Evolutionary conservation across 2,329 filamentous ascomycete species (phyloP).

Genomic region (Nemania abortiva): DNA sequence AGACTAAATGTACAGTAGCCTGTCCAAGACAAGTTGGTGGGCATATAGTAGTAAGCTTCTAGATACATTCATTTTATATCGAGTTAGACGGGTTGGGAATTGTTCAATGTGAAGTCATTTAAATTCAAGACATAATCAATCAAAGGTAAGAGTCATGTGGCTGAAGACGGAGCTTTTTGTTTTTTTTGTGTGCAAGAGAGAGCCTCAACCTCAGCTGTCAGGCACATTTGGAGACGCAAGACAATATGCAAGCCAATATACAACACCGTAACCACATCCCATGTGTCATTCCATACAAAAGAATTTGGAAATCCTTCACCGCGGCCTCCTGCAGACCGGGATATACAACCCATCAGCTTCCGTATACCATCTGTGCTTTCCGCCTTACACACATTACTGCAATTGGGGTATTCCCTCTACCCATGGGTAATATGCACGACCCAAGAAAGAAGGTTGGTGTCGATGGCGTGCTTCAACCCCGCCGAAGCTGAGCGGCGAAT

Average conservation of each 20-base stretch:
- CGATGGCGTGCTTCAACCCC: slow-evolving; percentile 41
- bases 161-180: background rate
- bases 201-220: slow-evolving; percentile 23
- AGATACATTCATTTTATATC: background rate
- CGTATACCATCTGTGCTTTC: background rate
- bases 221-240: slow-evolving; percentile 1
- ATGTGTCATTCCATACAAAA: slow-evolving; percentile 8
- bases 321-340: slow-evolving; percentile 7
- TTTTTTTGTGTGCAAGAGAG: background rate
- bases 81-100: background rate
- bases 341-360: slow-evolving; percentile 4
- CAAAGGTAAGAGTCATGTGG: background rate
- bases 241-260: too few relatives aligned
- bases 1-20: background rate
- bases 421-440: background rate
- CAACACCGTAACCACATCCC: background rate
- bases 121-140: background rate
- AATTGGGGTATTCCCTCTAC: too few relatives aligned
- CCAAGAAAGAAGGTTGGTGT: slow-evolving; percentile 33
- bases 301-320: slow-evolving; percentile 22
- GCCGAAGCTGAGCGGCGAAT: slow-evolving; percentile 28
- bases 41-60: background rate
- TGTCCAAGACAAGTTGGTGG: background rate
- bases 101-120: background rate
- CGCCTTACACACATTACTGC: background rate